Evolutionary conservation across 2,329 filamentous ascomycete genomes (phyloP), one percentile per base, ranked within the genome.

Genomic region (Colletotrichum sp.): DNA sequence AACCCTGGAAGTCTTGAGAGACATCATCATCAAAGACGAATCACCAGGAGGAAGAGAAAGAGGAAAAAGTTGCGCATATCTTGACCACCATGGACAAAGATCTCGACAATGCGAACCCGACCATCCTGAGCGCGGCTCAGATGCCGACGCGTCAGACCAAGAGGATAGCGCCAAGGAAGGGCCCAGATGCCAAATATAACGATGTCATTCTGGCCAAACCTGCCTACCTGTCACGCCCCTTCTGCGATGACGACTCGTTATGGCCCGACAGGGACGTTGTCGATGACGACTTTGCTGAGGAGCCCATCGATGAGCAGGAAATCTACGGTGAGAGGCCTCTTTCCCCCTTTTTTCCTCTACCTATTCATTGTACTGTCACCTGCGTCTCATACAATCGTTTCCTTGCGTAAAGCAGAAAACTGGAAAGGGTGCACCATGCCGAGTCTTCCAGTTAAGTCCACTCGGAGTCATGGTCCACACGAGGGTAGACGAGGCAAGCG

Each of bases 251-350:
- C 65, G 80, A 82, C 62, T 81, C 83, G 32, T 82, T 83, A 78
- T 86, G 85, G 81, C 80, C 82, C 63, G 82, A 81, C 52, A 80
- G 79, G 67, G 81, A 83, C 24, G 84, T 86, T 64, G 87, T 84
- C 66, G 87, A 91, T 67, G 91, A 92, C 74, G 91, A 93, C 75
- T 89, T 92, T 65, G 87, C 88, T 2, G 89, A 93, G 44, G 96
- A 99, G 80, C 94, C 95, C 73, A 98, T 99, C 79, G 97, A 99
- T 83, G 95, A 98, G 84, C 97, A 98, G 85, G 97, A 99, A 86
- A 96, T 99, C 57, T 99, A 96, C 83, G 96, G 95, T 97, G 87
- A 78, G 88, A 69, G 68, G 57, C 57, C 63, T 72, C 69, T 34
- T 21, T 24, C 4, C 28, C 52, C 52, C n/a, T 36, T 71, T 26